These are phyloP conservation scores for Saposhnikovia divaricata DNA, from an alignment of 129 eudicot genomes.

Conservation along the genomic window DNA sequence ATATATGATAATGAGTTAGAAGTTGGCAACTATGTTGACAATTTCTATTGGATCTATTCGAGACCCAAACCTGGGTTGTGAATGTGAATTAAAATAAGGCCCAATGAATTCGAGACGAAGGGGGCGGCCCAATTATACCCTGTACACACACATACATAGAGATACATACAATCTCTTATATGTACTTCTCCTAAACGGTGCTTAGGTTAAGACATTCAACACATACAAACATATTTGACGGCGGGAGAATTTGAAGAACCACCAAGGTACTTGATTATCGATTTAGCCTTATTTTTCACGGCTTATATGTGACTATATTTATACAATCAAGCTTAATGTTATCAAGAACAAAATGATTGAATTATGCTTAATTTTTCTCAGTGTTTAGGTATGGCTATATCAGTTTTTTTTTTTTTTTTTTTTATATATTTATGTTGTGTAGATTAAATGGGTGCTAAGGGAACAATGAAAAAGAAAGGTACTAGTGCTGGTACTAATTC, in stretches of 20 bases:
- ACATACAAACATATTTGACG: neutral
- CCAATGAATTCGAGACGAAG: neutral
- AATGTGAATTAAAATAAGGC: neutral
- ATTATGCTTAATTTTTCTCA: no score
- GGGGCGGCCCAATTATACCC: neutral
- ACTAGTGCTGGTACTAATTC: neutral
- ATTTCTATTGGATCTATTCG: no score
- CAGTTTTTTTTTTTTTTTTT: no score
- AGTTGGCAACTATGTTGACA: no score
- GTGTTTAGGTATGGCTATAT: no score
- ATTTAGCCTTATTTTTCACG: no score
- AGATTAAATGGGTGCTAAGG: constrained; percentile 42
- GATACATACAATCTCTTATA: no score
- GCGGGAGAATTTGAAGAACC: neutral
- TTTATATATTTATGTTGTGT: neutral
- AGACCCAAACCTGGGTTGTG: neutral
- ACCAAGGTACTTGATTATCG: neutral
- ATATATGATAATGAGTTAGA: no score
- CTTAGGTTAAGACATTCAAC: neutral
- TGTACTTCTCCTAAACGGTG: neutral
- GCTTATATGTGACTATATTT: no score
- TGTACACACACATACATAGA: no score
- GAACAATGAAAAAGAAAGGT: constrained; percentile 23
- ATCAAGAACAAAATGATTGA: no score
- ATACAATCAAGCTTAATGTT: no score